Evolutionary conservation across 2,329 filamentous ascomycete genomes (phyloP).

Genomic region (Geosmithia putterillii): DNA sequence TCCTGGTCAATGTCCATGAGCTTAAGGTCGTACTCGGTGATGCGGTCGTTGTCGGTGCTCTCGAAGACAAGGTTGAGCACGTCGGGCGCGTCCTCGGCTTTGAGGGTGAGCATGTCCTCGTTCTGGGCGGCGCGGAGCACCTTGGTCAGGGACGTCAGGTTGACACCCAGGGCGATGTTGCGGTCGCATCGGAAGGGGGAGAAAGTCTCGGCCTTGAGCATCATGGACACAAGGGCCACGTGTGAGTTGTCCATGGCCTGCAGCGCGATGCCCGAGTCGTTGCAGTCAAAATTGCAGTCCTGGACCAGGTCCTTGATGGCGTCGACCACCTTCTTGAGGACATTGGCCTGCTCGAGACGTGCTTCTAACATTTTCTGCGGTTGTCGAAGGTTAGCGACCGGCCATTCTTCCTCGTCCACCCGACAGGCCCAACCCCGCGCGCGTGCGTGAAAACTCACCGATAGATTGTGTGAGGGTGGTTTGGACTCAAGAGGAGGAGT

Average conservation of each 20-base stretch:
- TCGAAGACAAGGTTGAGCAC: constrained; percentile 94
- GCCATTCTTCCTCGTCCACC: background rate
- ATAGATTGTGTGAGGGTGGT: background rate
- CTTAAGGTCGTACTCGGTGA: constrained; percentile 99
- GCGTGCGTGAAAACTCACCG: background rate
- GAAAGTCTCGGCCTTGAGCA: constrained; percentile 92
- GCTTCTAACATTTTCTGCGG: constrained; percentile 76
- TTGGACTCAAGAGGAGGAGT: background rate
- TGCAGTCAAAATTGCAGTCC: constrained; percentile 99
- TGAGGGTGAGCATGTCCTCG: constrained; percentile 90
- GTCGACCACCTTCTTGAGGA: constrained; percentile 98
- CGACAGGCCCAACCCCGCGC: too few species aligned
- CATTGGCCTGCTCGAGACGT: constrained; percentile 83
- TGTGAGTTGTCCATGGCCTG: constrained; percentile 99
- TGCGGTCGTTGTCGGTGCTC: constrained; percentile 72
- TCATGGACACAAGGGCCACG: constrained; percentile 97
- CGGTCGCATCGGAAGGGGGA: constrained; percentile 95
- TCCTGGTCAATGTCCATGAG: constrained; percentile 99
- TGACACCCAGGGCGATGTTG: constrained; percentile 96
- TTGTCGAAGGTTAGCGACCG: background rate
- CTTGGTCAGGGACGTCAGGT: constrained; percentile 92
- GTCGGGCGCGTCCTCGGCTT: constrained; percentile 94
- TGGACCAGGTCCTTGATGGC: constrained; percentile 99
- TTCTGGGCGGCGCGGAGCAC: constrained; percentile 89
- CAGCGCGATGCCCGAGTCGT: constrained; percentile 95